phyloP scores from a whole-genome alignment of 805 yeast species.

The Scheffersomyces stipitis region DNA sequence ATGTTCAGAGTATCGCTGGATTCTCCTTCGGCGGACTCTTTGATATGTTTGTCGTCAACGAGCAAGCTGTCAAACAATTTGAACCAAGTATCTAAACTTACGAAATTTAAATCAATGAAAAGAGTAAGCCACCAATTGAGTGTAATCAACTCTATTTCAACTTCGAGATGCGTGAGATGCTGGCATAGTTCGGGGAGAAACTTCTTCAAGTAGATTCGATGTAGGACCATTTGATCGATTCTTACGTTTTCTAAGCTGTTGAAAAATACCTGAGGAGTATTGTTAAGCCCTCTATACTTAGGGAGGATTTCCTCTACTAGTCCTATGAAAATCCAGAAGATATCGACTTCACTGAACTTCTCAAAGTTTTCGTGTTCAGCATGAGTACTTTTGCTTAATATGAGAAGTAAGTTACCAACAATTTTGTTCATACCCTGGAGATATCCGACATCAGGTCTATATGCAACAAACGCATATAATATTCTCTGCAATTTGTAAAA shows the following conservation, averaged over 20 bases:
- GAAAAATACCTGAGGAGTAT: conserved; percentile 7
- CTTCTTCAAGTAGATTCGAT: conserved; percentile 27
- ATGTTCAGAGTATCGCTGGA: background rate
- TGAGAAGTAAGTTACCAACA: conserved; percentile 49
- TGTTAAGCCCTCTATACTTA: conserved; percentile 21
- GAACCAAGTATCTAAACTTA: conserved; percentile 52
- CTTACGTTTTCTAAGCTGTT: conserved; percentile 28
- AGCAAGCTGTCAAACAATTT: conserved; percentile 51
- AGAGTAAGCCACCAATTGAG: conserved; percentile 59
- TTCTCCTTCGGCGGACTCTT: background rate
- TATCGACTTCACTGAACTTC: conserved; percentile 41
- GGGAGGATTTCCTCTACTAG: conserved; percentile 52
- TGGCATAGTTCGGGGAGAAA: conserved; percentile 38
- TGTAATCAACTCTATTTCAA: conserved; percentile 50
- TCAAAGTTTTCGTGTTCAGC: conserved; percentile 5
- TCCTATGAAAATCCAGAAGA: conserved; percentile 53
- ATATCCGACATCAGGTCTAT: conserved; percentile 51
- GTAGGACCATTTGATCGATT: conserved; percentile 40
- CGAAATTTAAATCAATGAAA: conserved; percentile 45
- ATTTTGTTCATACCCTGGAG: conserved; percentile 64
- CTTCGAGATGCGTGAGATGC: conserved; percentile 33
- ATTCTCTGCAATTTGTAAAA: conserved; percentile 45
- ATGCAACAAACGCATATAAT: conserved; percentile 48
- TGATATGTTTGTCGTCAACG: conserved; percentile 8
- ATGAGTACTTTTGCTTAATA: conserved; percentile 8